Evolutionary conservation across 768 basidiomycete species (phyloP).

Genomic region (Boletus rubroflammeus): DNA sequence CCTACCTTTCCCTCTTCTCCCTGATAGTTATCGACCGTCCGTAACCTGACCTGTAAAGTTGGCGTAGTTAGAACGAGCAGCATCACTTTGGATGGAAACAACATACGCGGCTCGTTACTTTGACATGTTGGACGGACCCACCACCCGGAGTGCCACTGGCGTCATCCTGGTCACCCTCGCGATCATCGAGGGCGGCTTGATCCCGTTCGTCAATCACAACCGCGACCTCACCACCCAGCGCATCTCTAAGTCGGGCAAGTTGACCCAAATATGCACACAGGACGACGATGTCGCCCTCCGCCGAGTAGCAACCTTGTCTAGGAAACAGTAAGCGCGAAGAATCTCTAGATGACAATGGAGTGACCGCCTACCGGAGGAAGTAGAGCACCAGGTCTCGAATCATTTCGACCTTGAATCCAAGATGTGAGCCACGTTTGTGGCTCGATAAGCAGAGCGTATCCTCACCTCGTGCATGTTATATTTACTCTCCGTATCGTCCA

Average conservation of each 20-base stretch:
- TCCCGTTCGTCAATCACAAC: constrained; percentile 71
- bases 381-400: constrained; percentile 52
- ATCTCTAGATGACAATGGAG: not conserved
- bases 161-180: constrained; percentile 42
- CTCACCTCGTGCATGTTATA: constrained; percentile 72
- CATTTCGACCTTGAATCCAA: constrained; percentile 37
- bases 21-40: constrained; percentile 79
- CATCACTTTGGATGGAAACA: not conserved
- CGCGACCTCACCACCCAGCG: constrained; percentile 45
- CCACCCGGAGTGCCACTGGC: constrained; percentile 17
- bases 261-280: constrained; percentile 54
- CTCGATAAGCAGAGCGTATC: constrained; percentile 16
- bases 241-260: constrained; percentile 42
- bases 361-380: constrained; percentile 37
- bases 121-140: constrained; percentile 41
- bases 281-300: constrained; percentile 50
- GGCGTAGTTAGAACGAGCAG: not conserved
- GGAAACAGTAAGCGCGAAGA: not conserved
- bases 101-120: constrained; percentile 51
- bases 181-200: constrained; percentile 53
- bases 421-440: not conserved
- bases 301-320: constrained; percentile 47
- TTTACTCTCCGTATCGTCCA: constrained; percentile 62
- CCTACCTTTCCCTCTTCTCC: constrained; percentile 63
- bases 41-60: constrained; percentile 51